Evolutionary conservation across 2,329 filamentous ascomycete genomes (phyloP), one percentile per base, ranked within the genome.

Genomic region (Microsporum audouinii): DNA sequence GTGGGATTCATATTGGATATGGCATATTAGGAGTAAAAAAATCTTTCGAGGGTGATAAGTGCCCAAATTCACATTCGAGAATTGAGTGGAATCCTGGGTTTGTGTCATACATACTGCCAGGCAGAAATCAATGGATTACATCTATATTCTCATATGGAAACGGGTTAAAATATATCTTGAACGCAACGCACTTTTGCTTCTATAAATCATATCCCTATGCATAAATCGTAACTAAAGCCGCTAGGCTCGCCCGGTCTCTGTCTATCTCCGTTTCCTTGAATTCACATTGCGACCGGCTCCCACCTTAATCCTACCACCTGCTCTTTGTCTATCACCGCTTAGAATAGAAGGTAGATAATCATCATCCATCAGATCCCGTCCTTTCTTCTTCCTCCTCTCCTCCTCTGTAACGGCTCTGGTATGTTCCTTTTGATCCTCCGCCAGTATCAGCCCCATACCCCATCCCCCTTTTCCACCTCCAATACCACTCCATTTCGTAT

Each of bases 361-460:
- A 71, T 95, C 87, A 71, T 97, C 92, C 92, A 97, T 95, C 61
- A 96, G 76, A 74, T 96, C 90, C 70, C 84, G 86, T 71, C 88
- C 84, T 70, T 86, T 86, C 59, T 78, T 78, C 51, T 69, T 68
- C 45, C 70, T 69, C 68, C 87, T 83, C 68, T 81, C 83, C 71
- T 88, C 83, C 66, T 85, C 81, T 2, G 81, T 81, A 14, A 82
- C 72, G 59, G 85, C 85, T 65, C 82, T 79, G 47, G 82, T 73
- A 73, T 88, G 97, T 78, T 99, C 94, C 78, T 95, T 96, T 79
- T 99, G 94, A 72, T 99, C 94, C 76, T 96, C 92, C 0, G 91
- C 85, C 7, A 99, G 77, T 60, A 99, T 89, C 65, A 99, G 77
- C 39, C 87, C 85, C 45, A 82, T 82, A 7, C 91, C 92, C 89